These are phyloP conservation scores for Calonectria naviculata DNA, from an alignment of 2,329 filamentous ascomycete species.

Conservation along the genomic window DNA sequence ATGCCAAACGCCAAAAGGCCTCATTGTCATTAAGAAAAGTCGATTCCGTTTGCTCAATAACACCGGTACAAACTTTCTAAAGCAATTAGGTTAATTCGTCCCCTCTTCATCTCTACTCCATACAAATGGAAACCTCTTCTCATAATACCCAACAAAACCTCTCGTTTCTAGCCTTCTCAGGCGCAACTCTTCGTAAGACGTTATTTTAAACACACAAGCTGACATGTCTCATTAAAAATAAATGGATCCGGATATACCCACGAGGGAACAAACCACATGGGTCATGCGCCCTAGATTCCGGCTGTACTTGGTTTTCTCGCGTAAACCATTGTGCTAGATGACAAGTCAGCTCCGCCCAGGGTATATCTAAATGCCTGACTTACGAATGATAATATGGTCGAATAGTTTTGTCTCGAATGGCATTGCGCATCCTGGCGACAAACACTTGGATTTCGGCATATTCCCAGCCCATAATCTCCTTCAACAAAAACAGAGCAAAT, in stretches of 20 bases:
- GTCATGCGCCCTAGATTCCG: background rate
- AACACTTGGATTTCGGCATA: conserved; percentile 20
- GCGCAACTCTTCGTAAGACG: too few relatives aligned
- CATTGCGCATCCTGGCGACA: conserved; percentile 27
- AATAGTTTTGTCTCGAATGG: conserved; percentile 12
- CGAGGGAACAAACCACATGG: background rate
- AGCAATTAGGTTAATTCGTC: too few relatives aligned
- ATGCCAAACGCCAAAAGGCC: too few relatives aligned
- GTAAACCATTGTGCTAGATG: conserved; percentile 1
- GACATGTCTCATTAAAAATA: background rate
- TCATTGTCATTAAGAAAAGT: too few relatives aligned
- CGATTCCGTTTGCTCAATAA: too few relatives aligned
- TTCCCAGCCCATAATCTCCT: conserved; percentile 31
- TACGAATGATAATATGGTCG: conserved; percentile 11
- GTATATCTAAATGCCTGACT: background rate
- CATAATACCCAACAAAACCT: too few relatives aligned
- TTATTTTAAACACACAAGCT: too few relatives aligned
- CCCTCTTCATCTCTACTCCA: too few relatives aligned
- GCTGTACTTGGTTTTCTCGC: background rate
- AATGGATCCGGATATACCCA: background rate
- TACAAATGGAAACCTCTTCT: too few relatives aligned
- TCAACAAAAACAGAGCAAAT: conserved; percentile 27
- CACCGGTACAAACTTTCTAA: too few relatives aligned
- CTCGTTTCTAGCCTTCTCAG: too few relatives aligned
- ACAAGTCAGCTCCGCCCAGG: background rate